Base-by-base conservation (phyloP, 768 basidiomycete species). In the Pleurotus djamor region DNA sequence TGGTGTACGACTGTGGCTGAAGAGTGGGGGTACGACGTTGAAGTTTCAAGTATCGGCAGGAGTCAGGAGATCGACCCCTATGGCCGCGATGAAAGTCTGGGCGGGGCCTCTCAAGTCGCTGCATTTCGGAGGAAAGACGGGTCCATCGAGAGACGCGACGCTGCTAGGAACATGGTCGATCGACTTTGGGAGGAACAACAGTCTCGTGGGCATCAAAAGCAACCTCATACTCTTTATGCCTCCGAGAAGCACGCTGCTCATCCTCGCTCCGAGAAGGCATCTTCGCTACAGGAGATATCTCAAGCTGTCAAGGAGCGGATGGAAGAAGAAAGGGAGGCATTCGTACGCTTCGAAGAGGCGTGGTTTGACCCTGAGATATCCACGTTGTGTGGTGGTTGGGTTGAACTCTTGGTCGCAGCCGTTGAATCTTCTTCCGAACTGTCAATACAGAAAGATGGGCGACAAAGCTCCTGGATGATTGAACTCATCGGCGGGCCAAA, bases 1-100 rank as follows among this genome's bases (percentile, higher is more conserved):
- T 91, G 88, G 84, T 93, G 92, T 66, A 62, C 71, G 9, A 67
- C 65, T 0, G 75, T 73, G 2, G 91, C 88, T 0, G 67, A 66
- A 4, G 78, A 83, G 50, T 94, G 89, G 89, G 91, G 89, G 0
- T 94, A 94, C 63, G 75, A 75, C 1, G 85, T 92, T 8, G 76
- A 84, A 32, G 68, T 83, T 9, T 73, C 79, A 4, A 82, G 82
- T 4, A 76, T 94, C 16, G 92, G 92, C 0, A 74, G 72, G 3
- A 72, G 89, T 3, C 54, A 73, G 21, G 83, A 90, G 54, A 67
- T 69, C 7, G 93, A 94, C 68, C 81, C 82, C 28, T 93, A 87
- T 85, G 87, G 81, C n/a, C 75, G 92, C 38, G 88, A 91, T 61
- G 77, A 76, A 5, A 74, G 78, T 44, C 72, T 88, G 3, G 86